These are phyloP conservation scores for Castanospermum australe DNA, from an alignment of 306 rosid species.

Conservation along the genomic window DNA sequence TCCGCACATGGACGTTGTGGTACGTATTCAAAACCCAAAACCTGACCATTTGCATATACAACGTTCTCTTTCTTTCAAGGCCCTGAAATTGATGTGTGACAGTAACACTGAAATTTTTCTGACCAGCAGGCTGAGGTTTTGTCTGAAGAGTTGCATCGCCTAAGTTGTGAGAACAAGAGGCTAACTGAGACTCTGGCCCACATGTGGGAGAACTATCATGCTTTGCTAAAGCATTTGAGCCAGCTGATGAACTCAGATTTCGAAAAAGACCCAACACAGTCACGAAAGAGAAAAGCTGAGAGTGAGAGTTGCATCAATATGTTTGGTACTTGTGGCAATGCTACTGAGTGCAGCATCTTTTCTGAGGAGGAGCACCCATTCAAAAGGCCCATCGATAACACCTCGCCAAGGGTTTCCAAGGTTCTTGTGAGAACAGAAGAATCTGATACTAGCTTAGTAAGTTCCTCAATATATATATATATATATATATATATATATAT, in stretches of 20 bases:
- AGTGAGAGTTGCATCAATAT: constrained; percentile 13
- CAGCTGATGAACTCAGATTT: constrained; percentile 31
- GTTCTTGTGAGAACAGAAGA: constrained; percentile 59
- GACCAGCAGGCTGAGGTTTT: constrained; percentile 34
- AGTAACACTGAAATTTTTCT: background rate
- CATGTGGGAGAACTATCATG: constrained; percentile 45
- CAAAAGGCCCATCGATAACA: constrained; percentile 41
- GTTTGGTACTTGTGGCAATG: constrained; percentile 1
- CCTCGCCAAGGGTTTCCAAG: constrained; percentile 50
- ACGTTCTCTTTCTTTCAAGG: background rate
- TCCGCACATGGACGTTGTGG: constrained; percentile 9
- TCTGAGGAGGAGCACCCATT: constrained; percentile 51
- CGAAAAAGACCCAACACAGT: constrained; percentile 2
- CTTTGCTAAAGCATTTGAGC: constrained; percentile 42
- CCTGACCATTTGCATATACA: background rate
- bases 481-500: too few relatives aligned
- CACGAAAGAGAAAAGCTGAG: constrained; percentile 59
- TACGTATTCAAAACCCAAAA: constrained; percentile 9
- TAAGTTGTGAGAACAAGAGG: constrained; percentile 61
- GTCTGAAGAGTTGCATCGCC: constrained; percentile 53
- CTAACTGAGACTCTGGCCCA: constrained; percentile 42
- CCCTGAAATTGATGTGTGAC: background rate
- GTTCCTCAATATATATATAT: constrained; percentile 20
- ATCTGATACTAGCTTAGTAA: constrained; percentile 66
- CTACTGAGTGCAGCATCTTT: constrained; percentile 44